Conservation (phyloP, 352 stramenopile genomes). For the Globisporangium lucens region DNA sequence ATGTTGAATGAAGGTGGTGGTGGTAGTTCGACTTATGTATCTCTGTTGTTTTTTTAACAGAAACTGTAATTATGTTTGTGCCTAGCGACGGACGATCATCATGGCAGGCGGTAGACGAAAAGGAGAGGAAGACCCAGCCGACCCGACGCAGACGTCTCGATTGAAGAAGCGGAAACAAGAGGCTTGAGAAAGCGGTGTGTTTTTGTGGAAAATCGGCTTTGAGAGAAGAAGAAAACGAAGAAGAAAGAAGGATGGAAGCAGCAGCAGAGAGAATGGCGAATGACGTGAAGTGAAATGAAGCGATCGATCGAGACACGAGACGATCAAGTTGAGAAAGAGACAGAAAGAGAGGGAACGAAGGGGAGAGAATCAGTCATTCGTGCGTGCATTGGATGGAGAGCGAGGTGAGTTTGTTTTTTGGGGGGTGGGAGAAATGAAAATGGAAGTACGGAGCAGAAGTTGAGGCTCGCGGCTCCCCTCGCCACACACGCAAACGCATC, state of each 20-base stretch:
- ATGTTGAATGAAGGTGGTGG: conserved; percentile 27
- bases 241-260: conserved; percentile 10
- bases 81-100: conserved; percentile 71
- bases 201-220: not conserved
- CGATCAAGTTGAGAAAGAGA: conserved; percentile 17
- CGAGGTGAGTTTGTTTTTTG: conserved; percentile 12
- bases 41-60: conserved; percentile 89
- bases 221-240: not conserved
- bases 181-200: conserved; percentile 24
- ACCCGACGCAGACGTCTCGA: conserved; percentile 33
- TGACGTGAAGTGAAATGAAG: conserved; percentile 1
- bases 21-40: conserved; percentile 85
- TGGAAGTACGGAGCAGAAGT: conserved; percentile 8
- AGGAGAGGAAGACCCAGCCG: conserved; percentile 50
- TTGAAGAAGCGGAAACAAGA: conserved; percentile 83
- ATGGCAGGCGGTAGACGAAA: conserved; percentile 60
- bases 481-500: not conserved
- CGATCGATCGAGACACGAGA: not conserved
- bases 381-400: conserved; percentile 9
- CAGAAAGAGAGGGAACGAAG: conserved; percentile 20
- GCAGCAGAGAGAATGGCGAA: conserved; percentile 17
- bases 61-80: conserved; percentile 91
- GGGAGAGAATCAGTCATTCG: conserved; percentile 12
- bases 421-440: conserved; percentile 11
- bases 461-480: conserved; percentile 2